Base-by-base conservation (phyloP, 2,329 filamentous ascomycete genomes). In the Coniochaeta sp. region DNA sequence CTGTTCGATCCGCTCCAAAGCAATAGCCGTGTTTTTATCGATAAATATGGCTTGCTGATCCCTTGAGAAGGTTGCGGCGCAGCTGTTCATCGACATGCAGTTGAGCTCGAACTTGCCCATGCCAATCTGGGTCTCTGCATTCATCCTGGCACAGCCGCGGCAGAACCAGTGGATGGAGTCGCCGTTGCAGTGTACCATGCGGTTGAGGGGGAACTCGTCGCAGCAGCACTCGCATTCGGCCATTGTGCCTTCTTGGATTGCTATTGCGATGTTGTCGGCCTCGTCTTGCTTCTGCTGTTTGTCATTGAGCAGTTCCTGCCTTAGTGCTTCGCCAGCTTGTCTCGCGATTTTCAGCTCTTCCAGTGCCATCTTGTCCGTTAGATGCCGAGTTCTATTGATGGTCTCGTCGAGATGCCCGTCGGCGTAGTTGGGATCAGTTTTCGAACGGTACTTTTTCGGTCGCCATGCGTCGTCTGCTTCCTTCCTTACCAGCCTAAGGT, bases 151-250 rank as follows among this genome's bases (percentile, higher is more conserved):
- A 62, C 90, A 95, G 1, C 69, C 67, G 46, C 74, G 72, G 65
- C 90, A 95, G 65, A 92, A 91, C 62, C 78, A 80, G 54, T 91
- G 87, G 1, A 68, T 57, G 0, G 63, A 59, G 0, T 77, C 72
- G 14, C 77, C 82, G 49, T 81, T 68, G 64, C 90, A 95, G 56
- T 80, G 73, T 1, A 89, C 76, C 71, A 89, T 82, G 47, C 83
- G 77, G 58, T 88, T 87, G 45, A 82, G 66, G 2, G 87, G 76
- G 48, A 75, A 74, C 4, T 90, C 83, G 6, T 74, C 73, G 60
- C 79, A 94, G 66, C 90, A 95, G 61, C 87, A 90, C 40, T 76
- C 77, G 58, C 86, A 95, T 58, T 92, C 87, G 10, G 73, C 66
- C 35, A 85, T 71, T 16, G 78, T 73, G 1, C 83, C 81, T 4